A percentile compares a stretch with the other conserved stretches of the same genome.
Evolutionary conservation across 2,329 filamentous ascomycete species (phyloP).

Genomic region (Beauveria sp.): DNA sequence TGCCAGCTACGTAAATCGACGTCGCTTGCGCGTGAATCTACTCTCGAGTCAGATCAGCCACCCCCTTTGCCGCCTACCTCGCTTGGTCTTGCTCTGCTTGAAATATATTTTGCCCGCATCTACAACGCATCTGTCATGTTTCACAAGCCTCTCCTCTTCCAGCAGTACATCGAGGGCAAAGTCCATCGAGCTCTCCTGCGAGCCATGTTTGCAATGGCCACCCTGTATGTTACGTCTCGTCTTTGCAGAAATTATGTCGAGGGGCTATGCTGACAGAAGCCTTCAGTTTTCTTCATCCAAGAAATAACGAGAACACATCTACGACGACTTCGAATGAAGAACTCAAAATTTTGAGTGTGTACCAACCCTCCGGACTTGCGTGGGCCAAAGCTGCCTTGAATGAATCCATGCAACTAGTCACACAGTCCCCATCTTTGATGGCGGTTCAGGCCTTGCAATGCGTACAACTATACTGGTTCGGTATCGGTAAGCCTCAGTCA

Average conservation of each 20-base stretch:
- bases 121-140: neutral
- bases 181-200: constrained; percentile 1
- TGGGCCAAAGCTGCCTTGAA: constrained; percentile 1
- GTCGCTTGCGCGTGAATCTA: neutral
- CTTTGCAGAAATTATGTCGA: no score
- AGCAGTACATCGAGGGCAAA: constrained; percentile 1
- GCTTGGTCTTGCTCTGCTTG: neutral
- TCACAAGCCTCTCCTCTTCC: constrained; percentile 1
- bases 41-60: neutral
- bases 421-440: constrained; percentile 1
- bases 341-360: neutral
- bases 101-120: constrained; percentile 1
- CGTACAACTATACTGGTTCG: constrained; percentile 3
- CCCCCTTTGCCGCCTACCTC: constrained; percentile 1
- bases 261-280: neutral
- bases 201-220: constrained; percentile 1
- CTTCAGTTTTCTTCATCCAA: neutral
- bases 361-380: neutral
- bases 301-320: neutral
- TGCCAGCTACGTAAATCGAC: neutral
- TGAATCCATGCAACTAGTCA: neutral
- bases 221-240: neutral
- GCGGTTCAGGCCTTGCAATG: neutral
- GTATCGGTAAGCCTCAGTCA: neutral
- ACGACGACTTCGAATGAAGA: neutral